Percentiles rank a stretch among this genome's conserved stretches.
Evolutionary conservation across 192 early-diverging fungal species (phyloP).

Genomic region (Rhizophagus clarus): DNA sequence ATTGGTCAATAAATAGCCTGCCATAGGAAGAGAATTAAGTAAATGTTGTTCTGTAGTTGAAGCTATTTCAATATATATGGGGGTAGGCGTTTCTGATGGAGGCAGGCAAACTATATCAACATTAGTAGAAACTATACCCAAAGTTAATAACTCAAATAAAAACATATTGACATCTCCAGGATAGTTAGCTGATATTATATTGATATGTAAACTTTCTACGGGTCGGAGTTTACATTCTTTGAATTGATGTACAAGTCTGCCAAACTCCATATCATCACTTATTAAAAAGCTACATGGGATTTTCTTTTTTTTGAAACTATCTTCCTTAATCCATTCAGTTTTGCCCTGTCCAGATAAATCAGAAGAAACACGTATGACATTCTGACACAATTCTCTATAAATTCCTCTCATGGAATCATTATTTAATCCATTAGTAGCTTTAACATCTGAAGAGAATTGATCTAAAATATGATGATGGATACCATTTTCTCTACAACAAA

Average conservation of each 20-base stretch:
- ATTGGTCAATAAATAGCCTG: background rate
- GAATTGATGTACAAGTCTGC: background rate
- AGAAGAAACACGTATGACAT: slow-evolving; percentile 20
- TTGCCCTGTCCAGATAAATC: slow-evolving; percentile 28
- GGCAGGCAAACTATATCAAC: background rate
- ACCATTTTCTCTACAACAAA: slow-evolving; percentile 17
- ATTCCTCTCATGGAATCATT: slow-evolving; percentile 5
- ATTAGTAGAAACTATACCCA: background rate
- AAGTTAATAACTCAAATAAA: background rate
- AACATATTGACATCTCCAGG: slow-evolving; percentile 1
- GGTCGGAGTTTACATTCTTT: slow-evolving; percentile 8
- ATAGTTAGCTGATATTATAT: background rate
- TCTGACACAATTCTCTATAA: slow-evolving; percentile 16
- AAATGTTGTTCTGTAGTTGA: slow-evolving; percentile 26
- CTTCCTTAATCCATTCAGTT: slow-evolving; percentile 28
- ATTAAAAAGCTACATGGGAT: slow-evolving; percentile 21
- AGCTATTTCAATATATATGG: slow-evolving; percentile 30
- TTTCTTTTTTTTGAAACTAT: background rate
- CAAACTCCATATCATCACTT: slow-evolving; percentile 21
- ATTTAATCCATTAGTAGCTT: background rate
- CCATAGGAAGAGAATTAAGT: slow-evolving; percentile 20
- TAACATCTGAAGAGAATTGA: slow-evolving; percentile 22
- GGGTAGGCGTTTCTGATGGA: background rate
- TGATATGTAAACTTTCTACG: background rate
- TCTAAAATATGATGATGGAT: slow-evolving; percentile 28